Percentiles rank a stretch among this genome's conserved stretches.
phyloP scores from a whole-genome alignment of 108 stramenopile species.

The Conticribra weissflogii region DNA sequence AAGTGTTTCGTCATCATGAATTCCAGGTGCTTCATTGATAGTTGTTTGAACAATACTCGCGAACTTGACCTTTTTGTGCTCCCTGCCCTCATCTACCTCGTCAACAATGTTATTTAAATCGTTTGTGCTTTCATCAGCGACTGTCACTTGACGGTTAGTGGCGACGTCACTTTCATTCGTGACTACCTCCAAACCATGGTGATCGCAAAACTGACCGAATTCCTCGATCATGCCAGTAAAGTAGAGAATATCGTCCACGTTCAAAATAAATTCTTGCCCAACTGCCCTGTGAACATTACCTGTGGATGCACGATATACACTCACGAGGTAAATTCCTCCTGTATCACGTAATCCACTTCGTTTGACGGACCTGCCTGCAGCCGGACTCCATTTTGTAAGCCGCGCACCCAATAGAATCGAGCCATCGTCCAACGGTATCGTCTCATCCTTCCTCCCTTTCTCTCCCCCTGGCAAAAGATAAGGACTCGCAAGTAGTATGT shows the following conservation, averaged over 20 bases:
- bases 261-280: slow-evolving; percentile 85
- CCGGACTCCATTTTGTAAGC: slow-evolving; percentile 78
- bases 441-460: slow-evolving; percentile 24
- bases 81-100: not conserved
- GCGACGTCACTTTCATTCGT: slow-evolving; percentile 65
- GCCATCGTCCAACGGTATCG: slow-evolving; percentile 45
- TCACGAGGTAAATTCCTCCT: slow-evolving; percentile 78
- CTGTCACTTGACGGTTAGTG: not conserved
- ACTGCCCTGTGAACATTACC: slow-evolving; percentile 88
- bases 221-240: slow-evolving; percentile 86
- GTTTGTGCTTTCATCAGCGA: not conserved
- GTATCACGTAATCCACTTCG: slow-evolving; percentile 81
- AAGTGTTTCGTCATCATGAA: slow-evolving; percentile 5
- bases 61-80: slow-evolving; percentile 17
- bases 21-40: not conserved
- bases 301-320: slow-evolving; percentile 81
- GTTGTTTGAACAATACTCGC: slow-evolving; percentile 1
- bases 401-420: slow-evolving; percentile 75
- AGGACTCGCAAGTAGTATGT: slow-evolving; percentile 71
- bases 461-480: slow-evolving; percentile 68
- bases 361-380: slow-evolving; percentile 73
- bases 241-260: slow-evolving; percentile 83
- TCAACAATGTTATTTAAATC: not conserved
- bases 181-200: slow-evolving; percentile 83
- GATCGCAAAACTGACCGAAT: slow-evolving; percentile 85